phyloP scores from a whole-genome alignment of 169 alveolate genomes.

The Babesia gibsoni region DNA sequence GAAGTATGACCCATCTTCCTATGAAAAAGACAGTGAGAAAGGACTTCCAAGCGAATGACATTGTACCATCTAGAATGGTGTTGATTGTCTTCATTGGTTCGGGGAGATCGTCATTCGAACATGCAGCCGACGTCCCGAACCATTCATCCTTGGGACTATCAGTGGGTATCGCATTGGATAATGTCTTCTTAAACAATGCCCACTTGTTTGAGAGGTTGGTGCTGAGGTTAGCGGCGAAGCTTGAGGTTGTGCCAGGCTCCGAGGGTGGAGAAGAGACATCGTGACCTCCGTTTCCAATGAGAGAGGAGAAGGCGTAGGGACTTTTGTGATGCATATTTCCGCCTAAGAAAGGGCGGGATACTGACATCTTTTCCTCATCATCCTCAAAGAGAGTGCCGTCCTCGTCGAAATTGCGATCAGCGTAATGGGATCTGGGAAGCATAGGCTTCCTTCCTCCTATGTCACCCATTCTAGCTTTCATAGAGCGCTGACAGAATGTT shows the following conservation, averaged over 20 bases:
- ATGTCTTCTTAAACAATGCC: slow-evolving; percentile 6
- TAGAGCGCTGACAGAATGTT: too few relatives aligned
- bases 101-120: background rate
- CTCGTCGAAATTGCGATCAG: slow-evolving; percentile 53
- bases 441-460: background rate
- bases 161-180: slow-evolving; percentile 8
- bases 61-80: background rate
- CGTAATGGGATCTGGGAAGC: slow-evolving; percentile 27
- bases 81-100: background rate
- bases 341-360: slow-evolving; percentile 20
- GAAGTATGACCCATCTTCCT: slow-evolving; percentile 27
- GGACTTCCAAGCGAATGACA: background rate
- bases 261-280: background rate
- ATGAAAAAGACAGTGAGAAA: background rate
- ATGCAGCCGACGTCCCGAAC: background rate
- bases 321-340: background rate
- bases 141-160: background rate
- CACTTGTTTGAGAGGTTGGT: slow-evolving; percentile 12
- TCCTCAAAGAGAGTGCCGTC: background rate
- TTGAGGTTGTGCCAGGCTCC: background rate
- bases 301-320: slow-evolving; percentile 6
- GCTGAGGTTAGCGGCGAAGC: slow-evolving; percentile 13
- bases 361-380: background rate
- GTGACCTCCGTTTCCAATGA: background rate
- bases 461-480: background rate